Conservation (phyloP, 225 moss, liverwort and hornwort species). For the Asterella californica region DNA sequence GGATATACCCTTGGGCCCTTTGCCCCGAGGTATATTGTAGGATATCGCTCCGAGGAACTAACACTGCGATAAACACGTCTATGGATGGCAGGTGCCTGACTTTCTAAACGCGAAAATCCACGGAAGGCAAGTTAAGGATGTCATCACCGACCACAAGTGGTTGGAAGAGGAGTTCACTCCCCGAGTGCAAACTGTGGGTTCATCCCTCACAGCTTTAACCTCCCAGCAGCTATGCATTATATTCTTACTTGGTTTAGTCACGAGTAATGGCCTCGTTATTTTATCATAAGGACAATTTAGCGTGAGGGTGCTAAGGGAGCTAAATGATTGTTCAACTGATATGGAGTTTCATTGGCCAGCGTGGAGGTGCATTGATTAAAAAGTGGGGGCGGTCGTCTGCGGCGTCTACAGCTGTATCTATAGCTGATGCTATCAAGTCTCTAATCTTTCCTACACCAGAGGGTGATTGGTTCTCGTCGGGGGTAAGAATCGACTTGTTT, state of each 20-base stretch:
- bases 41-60: background rate
- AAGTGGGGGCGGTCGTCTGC: slow-evolving; percentile 97
- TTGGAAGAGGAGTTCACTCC: slow-evolving; percentile 91
- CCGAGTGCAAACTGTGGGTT: slow-evolving; percentile 61
- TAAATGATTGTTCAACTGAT: background rate
- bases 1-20: too few relatives aligned
- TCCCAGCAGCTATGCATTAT: background rate
- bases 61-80: background rate
- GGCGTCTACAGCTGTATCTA: slow-evolving; percentile 92
- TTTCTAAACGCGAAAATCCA: slow-evolving; percentile 92
- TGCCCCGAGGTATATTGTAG: background rate
- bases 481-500: slow-evolving; percentile 32
- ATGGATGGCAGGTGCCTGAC: slow-evolving; percentile 60
- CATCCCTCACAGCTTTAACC: background rate
- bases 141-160: slow-evolving; percentile 82
- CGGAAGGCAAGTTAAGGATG: slow-evolving; percentile 61
- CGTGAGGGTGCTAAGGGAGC: background rate
- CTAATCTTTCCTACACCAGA: slow-evolving; percentile 70
- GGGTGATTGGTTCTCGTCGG: slow-evolving; percentile 97
- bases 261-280: background rate
- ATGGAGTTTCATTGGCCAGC: slow-evolving; percentile 22
- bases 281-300: background rate
- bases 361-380: slow-evolving; percentile 82
- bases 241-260: background rate
- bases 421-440: slow-evolving; percentile 85